Base-by-base conservation (phyloP, 768 basidiomycete species). In the Galerina marginata region DNA sequence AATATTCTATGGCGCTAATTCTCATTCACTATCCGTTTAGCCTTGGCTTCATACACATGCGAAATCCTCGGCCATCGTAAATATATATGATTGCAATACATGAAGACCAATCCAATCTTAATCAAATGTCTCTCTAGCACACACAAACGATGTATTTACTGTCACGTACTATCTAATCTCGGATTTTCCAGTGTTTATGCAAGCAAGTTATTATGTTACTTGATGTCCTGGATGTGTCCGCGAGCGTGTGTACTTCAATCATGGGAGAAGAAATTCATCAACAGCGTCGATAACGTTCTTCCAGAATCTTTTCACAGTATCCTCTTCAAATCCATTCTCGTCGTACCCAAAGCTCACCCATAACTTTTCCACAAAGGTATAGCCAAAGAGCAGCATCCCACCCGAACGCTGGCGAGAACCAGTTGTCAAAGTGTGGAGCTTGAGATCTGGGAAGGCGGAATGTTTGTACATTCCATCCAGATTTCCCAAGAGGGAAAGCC, bases 301-400 rank as follows among this genome's bases (percentile, higher is more conserved):
- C 91, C 92, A 94, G 75, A 91, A 93, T 26, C 64, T 62, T 53
- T 87, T 81, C 25, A 93, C 85, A 3, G 78, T 75, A 1, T 80
- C 84, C 42, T 80, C 77, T 29, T 88, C 83, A 69, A 91, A 92
- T 0, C 90, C 91, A 68, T 90, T 90, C 64, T 82, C 78, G 68
- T 94, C 93, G 70, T 92, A 93, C 0, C 91, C 90, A 33, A 94
- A 77, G 64, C 88, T 92, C 38, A 94, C 69, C 90, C 90, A 93
- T 15, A 95, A 72, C 72, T 86, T 88, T 6, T 87, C 88, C 20
- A 78, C 85, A 64, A 89, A 90, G 0, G 89, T 91, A 72, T 90
- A 91, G 3, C 88, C 89, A 60, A 95, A 93, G n/a, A 95, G 72
- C 40, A 95, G 78, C 85, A 93, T 88, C 2, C 86, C 91, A 9